Evolutionary conservation across 352 stramenopile species (phyloP), one percentile per base, ranked within the genome.

Genomic region (Pythium sukuiense): DNA sequence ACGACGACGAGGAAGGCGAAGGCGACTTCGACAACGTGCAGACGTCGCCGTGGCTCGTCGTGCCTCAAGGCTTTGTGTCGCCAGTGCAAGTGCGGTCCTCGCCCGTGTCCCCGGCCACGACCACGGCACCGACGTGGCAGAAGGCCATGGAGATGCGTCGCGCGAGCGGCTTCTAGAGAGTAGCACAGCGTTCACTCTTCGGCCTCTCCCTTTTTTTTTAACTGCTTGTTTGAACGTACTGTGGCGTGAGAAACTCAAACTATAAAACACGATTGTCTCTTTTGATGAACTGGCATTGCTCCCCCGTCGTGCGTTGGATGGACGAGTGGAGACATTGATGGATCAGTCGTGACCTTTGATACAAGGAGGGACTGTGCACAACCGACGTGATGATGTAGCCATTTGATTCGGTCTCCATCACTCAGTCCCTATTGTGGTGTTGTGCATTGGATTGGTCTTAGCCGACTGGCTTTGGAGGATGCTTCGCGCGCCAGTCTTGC

Each of bases 111-210:
- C 27, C 56, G 16, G 27, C 61, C 30, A 52, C 45, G 11, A 50
- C 61, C 6, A 66, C 63, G 18, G 63, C 57, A 13, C 37, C 30
- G 32, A 49, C 57, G 43, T 74, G 67, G 67, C 41, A 55, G 30
- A 85, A 85, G 50, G 65, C 76, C 26, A 76, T 85, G 64, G 76
- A 85, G 61, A 72, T 78, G 69, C 74, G 76, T 3, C 72, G 76
- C 30, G 67, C 74, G 2, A 79, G 61, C 20, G 74, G 63, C 32
- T 73, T 69, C 54, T 78, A 46, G 48, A 13, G n/a, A 27, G 41
- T 27, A 30, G 45, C n/a, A 20, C n/a, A 24, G 20, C 20, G 20
- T 24, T 48, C 33, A 2, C 33, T 39, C 33, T 8, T 39, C 13
- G 18, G 27, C 2, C 43, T 50, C 43, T 6, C 11, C 33, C 33